phyloP scores from a whole-genome alignment of 305 asterid species.

The Fraxinus velutina region DNA sequence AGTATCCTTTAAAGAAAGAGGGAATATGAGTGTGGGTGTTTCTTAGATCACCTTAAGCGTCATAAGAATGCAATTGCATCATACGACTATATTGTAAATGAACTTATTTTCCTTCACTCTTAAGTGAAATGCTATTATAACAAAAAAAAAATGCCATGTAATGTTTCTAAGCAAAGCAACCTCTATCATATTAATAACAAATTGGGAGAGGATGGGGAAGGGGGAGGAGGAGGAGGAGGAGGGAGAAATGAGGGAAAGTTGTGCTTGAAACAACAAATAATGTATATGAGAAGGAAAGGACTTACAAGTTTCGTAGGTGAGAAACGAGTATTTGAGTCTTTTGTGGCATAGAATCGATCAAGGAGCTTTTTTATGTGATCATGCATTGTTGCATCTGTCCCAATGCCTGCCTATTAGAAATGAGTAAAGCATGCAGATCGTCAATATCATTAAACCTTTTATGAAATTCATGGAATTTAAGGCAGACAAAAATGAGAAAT shows the following conservation, averaged over 20 bases:
- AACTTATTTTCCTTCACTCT: conserved; percentile 15
- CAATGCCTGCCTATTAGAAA: conserved; percentile 73
- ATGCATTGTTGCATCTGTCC: conserved; percentile 99
- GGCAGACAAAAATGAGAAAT: conserved; percentile 2
- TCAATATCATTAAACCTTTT: conserved; percentile 13
- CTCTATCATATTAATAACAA: not conserved
- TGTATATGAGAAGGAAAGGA: conserved; percentile 26
- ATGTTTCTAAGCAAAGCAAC: conserved; percentile 16
- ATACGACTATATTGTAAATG: not conserved
- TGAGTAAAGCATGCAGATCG: conserved; percentile 18
- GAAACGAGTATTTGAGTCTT: conserved; percentile 78
- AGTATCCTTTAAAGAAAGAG: not conserved
- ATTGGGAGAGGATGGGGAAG: not conserved
- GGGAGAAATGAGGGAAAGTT: not conserved
- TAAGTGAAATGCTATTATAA: conserved; percentile 8
- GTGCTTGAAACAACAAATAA: conserved; percentile 10
- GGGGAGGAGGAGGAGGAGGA: not conserved
- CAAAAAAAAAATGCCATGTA: not conserved
- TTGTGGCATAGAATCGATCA: conserved; percentile 89
- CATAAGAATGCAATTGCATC: not conserved
- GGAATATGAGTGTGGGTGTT: not conserved
- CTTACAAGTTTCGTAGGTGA: conserved; percentile 91
- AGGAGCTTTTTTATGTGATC: conserved; percentile 97
- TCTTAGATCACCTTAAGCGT: not conserved
- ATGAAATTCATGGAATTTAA: conserved; percentile 11